Percentiles rank a stretch among this genome's conserved stretches.
phyloP scores from a whole-genome alignment of 495 filamentous ascomycete species.

The Aspergillus baeticus region DNA sequence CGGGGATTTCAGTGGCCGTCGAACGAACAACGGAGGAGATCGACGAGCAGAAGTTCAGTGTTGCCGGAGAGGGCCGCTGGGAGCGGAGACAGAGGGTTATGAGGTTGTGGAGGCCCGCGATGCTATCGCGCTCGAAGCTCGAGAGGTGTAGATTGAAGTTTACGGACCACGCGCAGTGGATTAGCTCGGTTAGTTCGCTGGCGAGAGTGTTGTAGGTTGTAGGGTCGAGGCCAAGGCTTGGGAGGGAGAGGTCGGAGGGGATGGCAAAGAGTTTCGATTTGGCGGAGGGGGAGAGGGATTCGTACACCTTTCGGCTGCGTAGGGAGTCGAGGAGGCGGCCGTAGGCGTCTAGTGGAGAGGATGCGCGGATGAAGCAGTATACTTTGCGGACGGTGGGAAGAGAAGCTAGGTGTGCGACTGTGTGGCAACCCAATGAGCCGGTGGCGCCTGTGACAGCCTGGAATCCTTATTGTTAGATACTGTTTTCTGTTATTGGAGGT shows the following conservation, averaged over 20 bases:
- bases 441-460: constrained; percentile 28
- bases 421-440: constrained; percentile 26
- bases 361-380: constrained; percentile 58
- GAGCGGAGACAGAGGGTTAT: constrained; percentile 50
- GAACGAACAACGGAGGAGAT: constrained; percentile 47
- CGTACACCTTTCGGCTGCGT: constrained; percentile 25
- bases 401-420: constrained; percentile 18
- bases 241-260: constrained; percentile 36
- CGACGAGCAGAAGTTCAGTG: constrained; percentile 62
- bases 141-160: constrained; percentile 63
- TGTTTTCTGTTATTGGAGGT: background rate
- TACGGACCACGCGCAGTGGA: constrained; percentile 71
- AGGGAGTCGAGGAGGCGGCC: constrained; percentile 51
- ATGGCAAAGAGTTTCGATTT: constrained; percentile 41
- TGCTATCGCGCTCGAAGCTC: constrained; percentile 57
- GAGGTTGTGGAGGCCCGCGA: constrained; percentile 54
- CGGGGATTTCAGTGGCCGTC: constrained; percentile 35
- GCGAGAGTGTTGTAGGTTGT: constrained; percentile 36
- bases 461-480: background rate
- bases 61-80: constrained; percentile 26
- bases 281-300: constrained; percentile 14
- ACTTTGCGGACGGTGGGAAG: constrained; percentile 36
- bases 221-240: constrained; percentile 43
- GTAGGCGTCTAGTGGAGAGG: constrained; percentile 40
- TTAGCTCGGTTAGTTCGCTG: constrained; percentile 44